Conservation (phyloP, 2,329 filamentous ascomycete species). For the Chaetothyriales sp. region DNA sequence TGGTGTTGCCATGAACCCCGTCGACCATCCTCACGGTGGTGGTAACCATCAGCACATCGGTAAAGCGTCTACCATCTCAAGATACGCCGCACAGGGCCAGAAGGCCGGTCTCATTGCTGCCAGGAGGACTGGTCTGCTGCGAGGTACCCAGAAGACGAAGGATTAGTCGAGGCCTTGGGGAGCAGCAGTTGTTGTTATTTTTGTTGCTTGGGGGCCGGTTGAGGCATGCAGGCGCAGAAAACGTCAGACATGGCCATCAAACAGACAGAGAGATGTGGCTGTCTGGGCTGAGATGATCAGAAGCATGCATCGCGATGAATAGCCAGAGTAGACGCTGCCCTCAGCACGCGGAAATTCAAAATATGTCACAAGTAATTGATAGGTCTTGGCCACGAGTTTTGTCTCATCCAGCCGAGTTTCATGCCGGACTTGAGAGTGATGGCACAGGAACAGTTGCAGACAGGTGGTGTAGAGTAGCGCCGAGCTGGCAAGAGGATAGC, state of each 20-base stretch:
- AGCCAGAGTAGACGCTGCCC: background rate
- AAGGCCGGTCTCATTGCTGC: conserved; percentile 99
- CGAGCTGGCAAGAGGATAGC: background rate
- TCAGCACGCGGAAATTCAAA: background rate
- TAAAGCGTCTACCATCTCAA: conserved; percentile 98
- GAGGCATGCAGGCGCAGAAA: background rate
- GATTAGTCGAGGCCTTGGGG: conserved; percentile 48
- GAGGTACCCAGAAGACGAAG: conserved; percentile 99
- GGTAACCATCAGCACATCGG: conserved; percentile 99
- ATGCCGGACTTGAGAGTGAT: background rate
- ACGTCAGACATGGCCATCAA: background rate
- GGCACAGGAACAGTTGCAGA: background rate
- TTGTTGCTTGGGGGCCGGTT: background rate
- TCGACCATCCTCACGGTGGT: conserved; percentile 97
- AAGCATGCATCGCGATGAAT: background rate
- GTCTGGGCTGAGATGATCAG: background rate
- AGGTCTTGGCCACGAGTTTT: background rate
- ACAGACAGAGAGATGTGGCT: background rate
- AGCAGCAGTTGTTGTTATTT: background rate
- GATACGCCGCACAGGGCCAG: conserved; percentile 95
- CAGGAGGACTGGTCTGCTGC: conserved; percentile 97
- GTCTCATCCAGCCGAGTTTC: no score
- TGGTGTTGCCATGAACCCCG: conserved; percentile 99
- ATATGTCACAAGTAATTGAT: background rate
- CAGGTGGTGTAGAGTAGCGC: background rate